Percentiles rank a stretch among this genome's conserved stretches.
phyloP scores from a whole-genome alignment of 257 asterid genomes.

The Solanum lycopersicoides region DNA sequence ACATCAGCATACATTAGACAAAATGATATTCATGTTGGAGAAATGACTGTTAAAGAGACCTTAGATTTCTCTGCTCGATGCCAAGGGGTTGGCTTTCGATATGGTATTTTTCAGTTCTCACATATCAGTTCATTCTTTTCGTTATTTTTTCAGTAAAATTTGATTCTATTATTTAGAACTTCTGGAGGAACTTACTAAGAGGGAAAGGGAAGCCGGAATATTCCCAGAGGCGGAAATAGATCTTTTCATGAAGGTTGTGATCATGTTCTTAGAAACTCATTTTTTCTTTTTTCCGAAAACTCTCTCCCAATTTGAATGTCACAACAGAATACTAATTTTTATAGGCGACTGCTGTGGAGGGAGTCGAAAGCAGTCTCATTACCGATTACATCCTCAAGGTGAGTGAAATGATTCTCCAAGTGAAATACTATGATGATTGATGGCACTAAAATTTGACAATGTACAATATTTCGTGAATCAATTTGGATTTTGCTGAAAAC shows the following conservation, averaged over 20 bases:
- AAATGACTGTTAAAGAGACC: too few relatives aligned
- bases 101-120: not conserved
- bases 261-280: not conserved
- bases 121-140: not conserved
- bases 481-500: not conserved
- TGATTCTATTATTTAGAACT: conserved; percentile 30
- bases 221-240: conserved; percentile 79
- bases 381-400: conserved; percentile 57
- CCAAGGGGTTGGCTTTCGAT: not conserved
- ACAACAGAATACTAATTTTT: not conserved
- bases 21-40: too few relatives aligned
- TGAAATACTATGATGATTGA: not conserved
- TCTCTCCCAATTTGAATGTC: not conserved
- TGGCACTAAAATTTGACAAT: not conserved
- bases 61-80: too few relatives aligned
- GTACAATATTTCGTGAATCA: not conserved
- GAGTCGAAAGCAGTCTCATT: conserved; percentile 44
- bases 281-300: not conserved
- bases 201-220: conserved; percentile 67
- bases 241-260: conserved; percentile 75
- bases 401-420: not conserved
- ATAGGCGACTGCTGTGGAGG: conserved; percentile 50
- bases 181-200: conserved; percentile 57
- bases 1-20: too few relatives aligned
- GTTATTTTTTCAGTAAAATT: not conserved